These are phyloP conservation scores for Botrytis pseudocinerea DNA, from an alignment of 2,329 filamentous ascomycete genomes.

Conservation along the genomic window DNA sequence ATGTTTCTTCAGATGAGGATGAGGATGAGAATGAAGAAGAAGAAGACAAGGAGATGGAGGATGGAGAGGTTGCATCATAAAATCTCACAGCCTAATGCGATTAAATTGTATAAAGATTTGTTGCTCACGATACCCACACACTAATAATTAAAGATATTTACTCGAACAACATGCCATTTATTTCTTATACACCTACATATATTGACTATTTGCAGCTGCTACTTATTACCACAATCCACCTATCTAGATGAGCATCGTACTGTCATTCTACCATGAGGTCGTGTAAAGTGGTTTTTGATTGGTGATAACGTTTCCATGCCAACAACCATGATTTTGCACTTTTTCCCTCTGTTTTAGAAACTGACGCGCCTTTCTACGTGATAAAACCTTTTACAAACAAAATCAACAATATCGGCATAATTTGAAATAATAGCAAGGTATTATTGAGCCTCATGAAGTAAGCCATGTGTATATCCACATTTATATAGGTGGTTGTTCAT, in stretches of 20 bases:
- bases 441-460: constrained; percentile 22
- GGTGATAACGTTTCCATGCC: constrained; percentile 23
- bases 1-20: constrained; percentile 3
- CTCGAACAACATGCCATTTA: background rate
- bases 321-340: constrained; percentile 16
- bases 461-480: constrained; percentile 12
- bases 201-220: background rate
- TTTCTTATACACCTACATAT: background rate
- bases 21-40: constrained; percentile 21
- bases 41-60: constrained; percentile 28
- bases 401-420: background rate
- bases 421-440: background rate
- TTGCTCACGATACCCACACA: constrained; percentile 2
- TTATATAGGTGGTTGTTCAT: background rate
- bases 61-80: constrained; percentile 30
- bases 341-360: background rate
- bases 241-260: background rate
- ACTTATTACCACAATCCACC: background rate
- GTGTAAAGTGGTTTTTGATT: constrained; percentile 23
- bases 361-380: constrained; percentile 5
- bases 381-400: background rate
- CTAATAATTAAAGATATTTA: background rate
- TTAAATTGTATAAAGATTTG: constrained; percentile 9
- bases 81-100: background rate
- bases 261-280: background rate